Evolutionary conservation across 345 rosid species (phyloP), one percentile per base, ranked within the genome.

Genomic region (Citrus mangshanensis): DNA sequence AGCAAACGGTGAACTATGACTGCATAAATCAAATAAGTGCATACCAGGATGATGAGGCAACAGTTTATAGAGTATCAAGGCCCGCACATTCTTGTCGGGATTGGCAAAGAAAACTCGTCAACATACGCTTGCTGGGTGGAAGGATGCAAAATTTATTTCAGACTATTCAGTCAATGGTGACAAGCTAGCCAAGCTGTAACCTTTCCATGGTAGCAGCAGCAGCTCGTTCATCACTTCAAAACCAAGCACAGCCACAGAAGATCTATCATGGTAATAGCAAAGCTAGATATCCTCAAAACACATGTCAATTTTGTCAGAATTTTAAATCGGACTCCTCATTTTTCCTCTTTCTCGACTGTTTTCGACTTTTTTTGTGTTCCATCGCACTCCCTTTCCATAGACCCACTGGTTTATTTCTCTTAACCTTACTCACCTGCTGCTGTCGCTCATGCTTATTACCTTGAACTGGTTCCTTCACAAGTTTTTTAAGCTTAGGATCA

Each of bases 401-500:
- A 77, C 70, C 77, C 25, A 14, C 71, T n/a, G 12, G 70, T 59
- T 58, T 80, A 72, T 76, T 71, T 49, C 74, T 82, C 76, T 42
- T 74, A 61, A 49, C 65, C 75, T 79, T 81, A 42, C 70, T 81
- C 32, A 8, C 78, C 64, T 61, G 72, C 67, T 74, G 28, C 32
- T 54, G 81, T 70, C 76, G 71, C 78, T 61, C 78, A 55, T 59
- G 60, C 59, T 42, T 78, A 75, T 80, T 74, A 63, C 62, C 76
- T 60, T 63, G 67, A 24, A 38, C 35, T 9, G 83, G 83, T 66
- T 85, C 85, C 81, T 82, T 85, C 79, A 95, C 81, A 61, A 88
- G 86, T 79, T 83, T 91, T 84, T 81, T 81, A 70, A 95, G 88
- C 89, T 88, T 95, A 32, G 98, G 98, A 76, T 91, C 91, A 74